Evolutionary conservation across 176 grass and related monocot species (phyloP).

Genomic region (Stipa capillata): DNA sequence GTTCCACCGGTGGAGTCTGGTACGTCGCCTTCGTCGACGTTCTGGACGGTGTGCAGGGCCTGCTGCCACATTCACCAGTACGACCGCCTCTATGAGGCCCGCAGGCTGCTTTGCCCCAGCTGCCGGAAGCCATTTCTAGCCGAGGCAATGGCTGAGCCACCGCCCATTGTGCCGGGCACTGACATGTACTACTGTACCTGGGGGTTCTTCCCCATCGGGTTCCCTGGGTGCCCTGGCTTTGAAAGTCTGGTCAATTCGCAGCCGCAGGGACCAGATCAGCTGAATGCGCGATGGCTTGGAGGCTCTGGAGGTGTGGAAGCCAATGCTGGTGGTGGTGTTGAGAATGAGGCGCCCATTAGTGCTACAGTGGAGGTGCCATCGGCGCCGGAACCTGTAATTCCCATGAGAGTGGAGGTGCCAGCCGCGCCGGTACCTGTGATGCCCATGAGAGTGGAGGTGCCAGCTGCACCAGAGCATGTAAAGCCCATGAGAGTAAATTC

Average conservation of each 20-base stretch:
- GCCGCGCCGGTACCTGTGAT: not conserved
- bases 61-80: conserved; percentile 81
- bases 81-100: conserved; percentile 40
- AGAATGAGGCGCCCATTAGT: conserved; percentile 18
- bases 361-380: not conserved
- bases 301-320: not conserved
- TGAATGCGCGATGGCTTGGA: conserved; percentile 10
- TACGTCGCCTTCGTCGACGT: conserved; percentile 2
- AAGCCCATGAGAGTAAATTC: conserved; percentile 5
- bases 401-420: conserved; percentile 10
- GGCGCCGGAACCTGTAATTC: not conserved
- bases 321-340: not conserved
- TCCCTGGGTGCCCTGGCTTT: conserved; percentile 58
- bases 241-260: conserved; percentile 30
- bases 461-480: not conserved
- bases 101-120: conserved; percentile 50
- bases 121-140: conserved; percentile 63
- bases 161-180: conserved; percentile 68
- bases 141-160: conserved; percentile 40
- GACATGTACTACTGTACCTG: conserved; percentile 94
- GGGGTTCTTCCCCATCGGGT: conserved; percentile 91
- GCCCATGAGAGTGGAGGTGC: conserved; percentile 7
- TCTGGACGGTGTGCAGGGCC: conserved; percentile 63
- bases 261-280: conserved; percentile 3
- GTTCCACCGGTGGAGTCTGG: not conserved